These are phyloP conservation scores for Phoma sp. DNA, from an alignment of 2,329 filamentous ascomycete genomes.

Conservation along the genomic window DNA sequence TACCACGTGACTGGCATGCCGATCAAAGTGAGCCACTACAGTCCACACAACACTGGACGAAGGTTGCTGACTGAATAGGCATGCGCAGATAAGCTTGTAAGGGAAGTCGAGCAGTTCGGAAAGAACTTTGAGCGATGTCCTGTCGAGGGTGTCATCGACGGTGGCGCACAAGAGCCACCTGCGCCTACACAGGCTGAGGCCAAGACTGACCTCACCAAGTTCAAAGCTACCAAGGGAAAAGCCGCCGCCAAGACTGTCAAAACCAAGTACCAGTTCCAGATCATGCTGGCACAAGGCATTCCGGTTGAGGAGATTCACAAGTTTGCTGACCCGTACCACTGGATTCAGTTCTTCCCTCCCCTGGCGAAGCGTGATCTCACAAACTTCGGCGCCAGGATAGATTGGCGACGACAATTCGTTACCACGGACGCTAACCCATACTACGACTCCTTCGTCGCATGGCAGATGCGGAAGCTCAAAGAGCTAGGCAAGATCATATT, in stretches of 20 bases:
- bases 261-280: conserved; percentile 95
- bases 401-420: conserved; percentile 91
- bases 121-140: conserved; percentile 80
- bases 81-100: conserved; percentile 90
- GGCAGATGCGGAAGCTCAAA: conserved; percentile 95
- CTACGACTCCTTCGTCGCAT: conserved; percentile 93
- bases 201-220: conserved; percentile 88
- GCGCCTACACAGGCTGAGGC: conserved; percentile 68
- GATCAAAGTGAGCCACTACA: conserved; percentile 69
- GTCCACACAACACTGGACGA: background rate
- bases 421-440: conserved; percentile 97
- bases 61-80: conserved; percentile 54
- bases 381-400: conserved; percentile 84
- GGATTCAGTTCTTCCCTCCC: conserved; percentile 92
- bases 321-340: conserved; percentile 90
- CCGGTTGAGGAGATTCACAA: conserved; percentile 87
- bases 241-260: conserved; percentile 87
- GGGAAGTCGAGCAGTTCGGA: conserved; percentile 90
- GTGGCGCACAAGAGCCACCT: conserved; percentile 58
- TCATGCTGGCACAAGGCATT: conserved; percentile 91
- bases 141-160: conserved; percentile 49
- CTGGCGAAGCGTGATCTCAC: conserved; percentile 80
- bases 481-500: conserved; percentile 93
- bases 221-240: conserved; percentile 80
- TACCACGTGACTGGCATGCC: conserved; percentile 95